Base-by-base conservation (phyloP, 2,329 filamentous ascomycete species). In the Podosphaera xanthii region DNA sequence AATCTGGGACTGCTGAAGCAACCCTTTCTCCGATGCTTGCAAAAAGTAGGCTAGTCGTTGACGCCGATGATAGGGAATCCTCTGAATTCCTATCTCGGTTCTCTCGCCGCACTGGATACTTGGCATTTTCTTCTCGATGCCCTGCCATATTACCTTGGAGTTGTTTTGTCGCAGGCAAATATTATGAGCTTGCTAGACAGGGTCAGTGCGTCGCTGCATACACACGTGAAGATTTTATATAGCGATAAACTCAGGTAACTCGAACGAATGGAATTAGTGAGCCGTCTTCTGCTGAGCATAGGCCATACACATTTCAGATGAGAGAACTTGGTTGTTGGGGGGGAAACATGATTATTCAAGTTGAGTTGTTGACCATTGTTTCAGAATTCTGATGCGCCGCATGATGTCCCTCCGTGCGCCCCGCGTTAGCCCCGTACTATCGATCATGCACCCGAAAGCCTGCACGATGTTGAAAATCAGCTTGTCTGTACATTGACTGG, bases 11-110 rank as follows among this genome's bases (percentile, higher is more conserved):
- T 14, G 60, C 60, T 34, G 63, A 63, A 34, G 60, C 61, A 31
- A 60, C 64, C 33, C 64, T 63, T 68, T 86, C 82, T 65, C 80
- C 77, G 64, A 91, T 77, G 62, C 84, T 81, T 64, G 92, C 86
- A 68, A 92, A 86, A 59, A 92, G 80, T 12, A 92, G 76, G 65
- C 87, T 91, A 3, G 84, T 89, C 9, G 87, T 91, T 40, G 87
- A 92, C n/a, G 82, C 82, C 48, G 84, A 84, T n/a, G 84, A 87
- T 53, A 79, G 70, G 2, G 86, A 87, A 34, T 69, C 68, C 54
- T 65, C 62, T 2, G 68, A 70, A 59, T 61, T 54, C 57, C 68
- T 62, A 12, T 34, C 38, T 31, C 36, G 55, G 46, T 63, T 61
- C 50, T 64, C 60, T 35, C 63, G 62, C 30, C 61, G 50, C 8